Conservation (phyloP, 2,329 filamentous ascomycete genomes). For the Fusarium dlaminii region DNA sequence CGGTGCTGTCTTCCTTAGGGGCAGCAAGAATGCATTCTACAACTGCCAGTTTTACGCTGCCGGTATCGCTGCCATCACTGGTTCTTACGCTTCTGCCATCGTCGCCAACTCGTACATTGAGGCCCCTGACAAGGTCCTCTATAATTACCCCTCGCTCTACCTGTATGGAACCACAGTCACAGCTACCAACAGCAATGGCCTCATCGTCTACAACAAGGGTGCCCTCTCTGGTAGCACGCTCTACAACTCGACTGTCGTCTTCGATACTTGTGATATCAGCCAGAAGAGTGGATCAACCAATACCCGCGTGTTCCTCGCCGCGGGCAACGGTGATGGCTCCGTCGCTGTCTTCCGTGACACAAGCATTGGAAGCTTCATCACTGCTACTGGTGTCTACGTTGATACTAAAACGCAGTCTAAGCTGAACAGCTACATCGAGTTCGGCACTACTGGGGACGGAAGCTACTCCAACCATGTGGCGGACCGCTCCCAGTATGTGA, state of each 20-base stretch:
- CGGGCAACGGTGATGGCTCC: slow-evolving; percentile 52
- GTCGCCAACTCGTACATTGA: slow-evolving; percentile 57
- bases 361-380: slow-evolving; percentile 50
- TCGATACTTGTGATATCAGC: slow-evolving; percentile 52
- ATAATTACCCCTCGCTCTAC: slow-evolving; percentile 52
- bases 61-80: slow-evolving; percentile 43
- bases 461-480: slow-evolving; percentile 50
- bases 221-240: slow-evolving; percentile 36
- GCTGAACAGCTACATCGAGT: slow-evolving; percentile 53
- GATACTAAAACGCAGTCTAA: slow-evolving; percentile 46
- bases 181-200: slow-evolving; percentile 45
- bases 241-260: slow-evolving; percentile 52
- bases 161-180: slow-evolving; percentile 55
- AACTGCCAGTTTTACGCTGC: slow-evolving; percentile 54
- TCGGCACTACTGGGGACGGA: slow-evolving; percentile 51
- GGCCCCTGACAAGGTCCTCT: slow-evolving; percentile 54
- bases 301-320: slow-evolving; percentile 53
- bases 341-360: slow-evolving; percentile 54
- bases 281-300: slow-evolving; percentile 45
- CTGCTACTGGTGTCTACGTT: slow-evolving; percentile 46
- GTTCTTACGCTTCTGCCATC: slow-evolving; percentile 47
- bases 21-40: slow-evolving; percentile 45
- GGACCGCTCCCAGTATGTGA: slow-evolving; percentile 48
- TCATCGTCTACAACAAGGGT: slow-evolving; percentile 52
- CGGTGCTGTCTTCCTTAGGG: slow-evolving; percentile 15